Evolutionary conservation across 768 basidiomycete genomes (phyloP).

Genomic region (Tylopilus balloui): DNA sequence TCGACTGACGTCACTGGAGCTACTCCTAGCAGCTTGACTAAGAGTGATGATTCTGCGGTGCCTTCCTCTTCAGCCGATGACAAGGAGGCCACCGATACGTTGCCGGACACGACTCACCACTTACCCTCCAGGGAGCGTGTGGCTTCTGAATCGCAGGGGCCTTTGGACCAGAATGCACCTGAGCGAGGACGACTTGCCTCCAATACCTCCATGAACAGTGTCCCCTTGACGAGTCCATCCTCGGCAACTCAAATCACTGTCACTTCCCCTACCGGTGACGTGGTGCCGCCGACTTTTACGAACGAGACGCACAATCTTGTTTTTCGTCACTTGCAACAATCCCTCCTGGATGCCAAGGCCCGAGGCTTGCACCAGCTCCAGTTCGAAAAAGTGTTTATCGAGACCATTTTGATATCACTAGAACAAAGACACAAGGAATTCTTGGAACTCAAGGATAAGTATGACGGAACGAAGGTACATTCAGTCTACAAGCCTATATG

Average conservation of each 20-base stretch:
- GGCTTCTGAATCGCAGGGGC: slow-evolving; percentile 32
- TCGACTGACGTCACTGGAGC: neutral
- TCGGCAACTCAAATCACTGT: slow-evolving; percentile 39
- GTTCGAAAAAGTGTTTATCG: slow-evolving; percentile 71
- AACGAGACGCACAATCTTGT: slow-evolving; percentile 44
- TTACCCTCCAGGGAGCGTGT: slow-evolving; percentile 22
- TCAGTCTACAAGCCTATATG: neutral
- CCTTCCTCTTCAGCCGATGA: neutral
- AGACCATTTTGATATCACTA: slow-evolving; percentile 61
- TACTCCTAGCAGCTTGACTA: neutral
- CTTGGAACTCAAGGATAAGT: slow-evolving; percentile 61
- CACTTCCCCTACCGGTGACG: slow-evolving; percentile 38
- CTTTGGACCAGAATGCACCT: slow-evolving; percentile 1
- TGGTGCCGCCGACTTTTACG: slow-evolving; percentile 20
- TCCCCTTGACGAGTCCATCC: slow-evolving; percentile 1
- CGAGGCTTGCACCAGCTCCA: slow-evolving; percentile 57
- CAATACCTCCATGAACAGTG: slow-evolving; percentile 19
- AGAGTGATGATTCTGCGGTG: neutral
- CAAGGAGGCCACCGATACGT: slow-evolving; percentile 12
- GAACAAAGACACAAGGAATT: slow-evolving; percentile 61
- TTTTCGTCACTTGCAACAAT: slow-evolving; percentile 53
- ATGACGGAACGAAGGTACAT: slow-evolving; percentile 87
- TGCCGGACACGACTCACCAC: slow-evolving; percentile 10
- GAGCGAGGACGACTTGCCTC: slow-evolving; percentile 26
- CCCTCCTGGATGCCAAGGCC: slow-evolving; percentile 54